phyloP scores from a whole-genome alignment of 495 filamentous ascomycete species.

The Aspergillus sclerotioniger region DNA sequence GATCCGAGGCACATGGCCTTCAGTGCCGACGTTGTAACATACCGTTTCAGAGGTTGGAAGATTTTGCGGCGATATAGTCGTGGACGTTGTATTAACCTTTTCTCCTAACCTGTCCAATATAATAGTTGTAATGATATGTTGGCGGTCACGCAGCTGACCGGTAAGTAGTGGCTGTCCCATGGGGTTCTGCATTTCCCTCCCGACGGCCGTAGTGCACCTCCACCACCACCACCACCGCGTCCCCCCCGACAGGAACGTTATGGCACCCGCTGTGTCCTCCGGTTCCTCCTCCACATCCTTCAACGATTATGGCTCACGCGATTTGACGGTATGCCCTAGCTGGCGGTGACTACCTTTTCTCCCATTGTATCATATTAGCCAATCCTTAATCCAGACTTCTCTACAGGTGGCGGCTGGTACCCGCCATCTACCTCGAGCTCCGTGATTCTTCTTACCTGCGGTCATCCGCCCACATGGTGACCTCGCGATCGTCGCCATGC shows the following conservation, averaged over 20 bases:
- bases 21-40: too few relatives aligned
- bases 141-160: too few relatives aligned
- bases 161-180: too few relatives aligned
- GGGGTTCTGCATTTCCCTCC: too few relatives aligned
- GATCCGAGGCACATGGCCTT: too few relatives aligned
- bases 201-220: background rate
- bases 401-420: conserved; percentile 25
- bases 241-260: conserved; percentile 3
- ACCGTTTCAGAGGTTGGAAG: too few relatives aligned
- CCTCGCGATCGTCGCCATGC: conserved; percentile 40
- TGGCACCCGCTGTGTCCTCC: background rate
- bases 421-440: conserved; percentile 22
- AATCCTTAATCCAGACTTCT: conserved; percentile 1
- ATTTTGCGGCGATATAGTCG: too few relatives aligned
- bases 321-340: conserved; percentile 31
- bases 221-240: background rate
- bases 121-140: too few relatives aligned
- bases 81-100: too few relatives aligned
- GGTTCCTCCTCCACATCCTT: background rate
- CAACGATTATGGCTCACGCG: conserved; percentile 22
- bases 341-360: conserved; percentile 12
- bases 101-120: too few relatives aligned
- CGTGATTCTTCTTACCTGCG: conserved; percentile 18
- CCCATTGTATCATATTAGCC: conserved; percentile 4
- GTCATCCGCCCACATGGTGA: conserved; percentile 37